Conservation (phyloP, 257 asterid species). For the Apocynum venetum region DNA sequence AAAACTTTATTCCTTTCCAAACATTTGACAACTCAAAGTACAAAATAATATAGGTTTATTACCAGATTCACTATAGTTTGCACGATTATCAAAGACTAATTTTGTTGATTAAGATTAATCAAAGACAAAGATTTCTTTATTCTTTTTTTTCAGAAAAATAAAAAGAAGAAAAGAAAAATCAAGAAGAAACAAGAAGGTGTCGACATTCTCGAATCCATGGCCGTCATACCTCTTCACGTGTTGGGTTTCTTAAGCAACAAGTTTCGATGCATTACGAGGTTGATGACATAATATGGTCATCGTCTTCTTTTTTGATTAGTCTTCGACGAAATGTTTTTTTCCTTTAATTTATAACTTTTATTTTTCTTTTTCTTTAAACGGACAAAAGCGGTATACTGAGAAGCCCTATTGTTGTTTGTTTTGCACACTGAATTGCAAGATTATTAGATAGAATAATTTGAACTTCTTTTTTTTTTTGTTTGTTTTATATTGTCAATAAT, state of each 20-base stretch:
- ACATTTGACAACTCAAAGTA: conserved; percentile 2
- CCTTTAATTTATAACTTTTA: background rate
- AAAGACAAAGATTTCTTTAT: background rate
- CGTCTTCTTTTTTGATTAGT: background rate
- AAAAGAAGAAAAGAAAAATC: background rate
- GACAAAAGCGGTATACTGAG: too few species aligned
- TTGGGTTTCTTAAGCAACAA: conserved; percentile 9
- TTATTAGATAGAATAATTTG: background rate
- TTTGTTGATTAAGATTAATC: background rate
- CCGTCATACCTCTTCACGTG: conserved; percentile 10
- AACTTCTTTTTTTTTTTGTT: too few species aligned
- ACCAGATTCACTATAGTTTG: background rate
- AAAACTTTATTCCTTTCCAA: conserved; percentile 2
- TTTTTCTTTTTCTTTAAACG: background rate
- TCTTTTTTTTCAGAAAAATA: background rate
- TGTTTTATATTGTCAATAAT: background rate
- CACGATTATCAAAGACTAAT: conserved; percentile 1
- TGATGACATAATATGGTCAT: background rate
- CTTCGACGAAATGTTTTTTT: background rate
- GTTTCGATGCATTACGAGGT: conserved; percentile 17
- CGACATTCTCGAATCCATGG: conserved; percentile 1
- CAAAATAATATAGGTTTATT: background rate
- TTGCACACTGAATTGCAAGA: background rate
- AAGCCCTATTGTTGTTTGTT: background rate
- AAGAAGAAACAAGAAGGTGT: background rate